Conservation (phyloP, 495 filamentous ascomycete species). For the Lentithecium fluviatile region DNA sequence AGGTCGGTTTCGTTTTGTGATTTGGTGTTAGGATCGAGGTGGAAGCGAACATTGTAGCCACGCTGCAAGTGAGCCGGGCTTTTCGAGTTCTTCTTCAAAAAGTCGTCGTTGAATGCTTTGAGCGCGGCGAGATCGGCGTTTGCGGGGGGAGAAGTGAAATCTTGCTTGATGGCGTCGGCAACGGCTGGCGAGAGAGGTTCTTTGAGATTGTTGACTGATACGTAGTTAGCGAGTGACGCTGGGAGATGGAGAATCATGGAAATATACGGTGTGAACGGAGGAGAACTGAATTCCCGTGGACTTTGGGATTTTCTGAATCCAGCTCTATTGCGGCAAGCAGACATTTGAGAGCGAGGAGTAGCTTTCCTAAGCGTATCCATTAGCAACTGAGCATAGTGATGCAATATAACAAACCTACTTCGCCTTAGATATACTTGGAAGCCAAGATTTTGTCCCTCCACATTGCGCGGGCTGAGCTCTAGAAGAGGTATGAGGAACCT, state of each 20-base stretch:
- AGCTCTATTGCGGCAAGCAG: slow-evolving; percentile 69
- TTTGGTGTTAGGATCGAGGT: slow-evolving; percentile 59
- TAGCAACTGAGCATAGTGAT: slow-evolving; percentile 35
- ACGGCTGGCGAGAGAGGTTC: slow-evolving; percentile 57
- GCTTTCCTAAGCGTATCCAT: slow-evolving; percentile 61
- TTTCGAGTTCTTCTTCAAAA: slow-evolving; percentile 59
- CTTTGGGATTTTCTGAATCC: slow-evolving; percentile 67
- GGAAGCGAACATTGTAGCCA: slow-evolving; percentile 58
- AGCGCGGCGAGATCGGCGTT: slow-evolving; percentile 60
- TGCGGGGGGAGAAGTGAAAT: slow-evolving; percentile 60
- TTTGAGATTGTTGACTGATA: slow-evolving; percentile 52
- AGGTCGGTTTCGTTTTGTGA: slow-evolving; percentile 61
- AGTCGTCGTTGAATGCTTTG: slow-evolving; percentile 66
- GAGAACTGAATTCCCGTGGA: slow-evolving; percentile 71
- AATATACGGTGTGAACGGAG: slow-evolving; percentile 60
- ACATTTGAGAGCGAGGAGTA: slow-evolving; percentile 80
- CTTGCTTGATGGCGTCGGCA: slow-evolving; percentile 63
- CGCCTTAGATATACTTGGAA: slow-evolving; percentile 85
- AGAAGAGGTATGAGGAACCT: slow-evolving; percentile 82
- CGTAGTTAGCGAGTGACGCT: background rate
- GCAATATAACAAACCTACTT: slow-evolving; percentile 53
- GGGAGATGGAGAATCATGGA: background rate
- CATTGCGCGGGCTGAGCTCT: slow-evolving; percentile 75
- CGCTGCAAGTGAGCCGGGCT: slow-evolving; percentile 64
- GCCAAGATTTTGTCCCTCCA: slow-evolving; percentile 77